Base-by-base conservation (phyloP, 2,329 filamentous ascomycete genomes). In the Fusarium musae region DNA sequence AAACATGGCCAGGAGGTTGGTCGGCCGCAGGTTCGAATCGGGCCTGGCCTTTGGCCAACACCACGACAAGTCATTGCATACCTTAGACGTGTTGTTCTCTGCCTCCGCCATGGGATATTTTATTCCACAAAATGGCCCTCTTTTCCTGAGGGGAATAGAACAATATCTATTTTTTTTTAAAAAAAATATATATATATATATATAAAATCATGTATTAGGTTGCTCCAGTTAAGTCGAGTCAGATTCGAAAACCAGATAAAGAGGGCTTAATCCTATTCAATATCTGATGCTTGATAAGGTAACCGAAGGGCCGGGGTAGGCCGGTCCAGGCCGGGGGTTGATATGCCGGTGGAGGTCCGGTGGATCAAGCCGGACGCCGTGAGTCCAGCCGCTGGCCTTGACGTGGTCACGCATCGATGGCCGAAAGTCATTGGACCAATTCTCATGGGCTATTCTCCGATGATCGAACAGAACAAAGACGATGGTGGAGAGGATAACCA, bases 351-450 rank as follows among this genome's bases (percentile, higher is more conserved):
- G 63, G 71, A 75, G 59, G 73, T 57, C 63, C 43, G 63, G 74
- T 76, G 75, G 75, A 70, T 69, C 75, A 67, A 70, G 67, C 70
- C 74, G 62, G 71, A 61, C 62, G 58, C 67, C 68, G 63, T 66
- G 60, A 73, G 61, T 60, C 74, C 75, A 78, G 75, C 75, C 58
- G 66, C 61, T 72, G 67, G 53, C 57, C 65, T 76, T 59, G 69
- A 78, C 76, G 76, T 78, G 76, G 76, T 74, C 76, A 78, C 69
- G 71, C 76, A 72, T 78, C 53, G 64, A 73, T 71, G 71, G 60
- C 50, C 36, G 30, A 61, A 61, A 68, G 72, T 70, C 72, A 75
- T 74, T 72, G 64, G 69, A 50, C 52, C 68, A 74, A 63, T 63
- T 66, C 59, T 40, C 72, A 69, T 66, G 71, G 65, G 71, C 59